phyloP scores from a whole-genome alignment of 768 basidiomycete genomes.

The Trametopsis cervina region DNA sequence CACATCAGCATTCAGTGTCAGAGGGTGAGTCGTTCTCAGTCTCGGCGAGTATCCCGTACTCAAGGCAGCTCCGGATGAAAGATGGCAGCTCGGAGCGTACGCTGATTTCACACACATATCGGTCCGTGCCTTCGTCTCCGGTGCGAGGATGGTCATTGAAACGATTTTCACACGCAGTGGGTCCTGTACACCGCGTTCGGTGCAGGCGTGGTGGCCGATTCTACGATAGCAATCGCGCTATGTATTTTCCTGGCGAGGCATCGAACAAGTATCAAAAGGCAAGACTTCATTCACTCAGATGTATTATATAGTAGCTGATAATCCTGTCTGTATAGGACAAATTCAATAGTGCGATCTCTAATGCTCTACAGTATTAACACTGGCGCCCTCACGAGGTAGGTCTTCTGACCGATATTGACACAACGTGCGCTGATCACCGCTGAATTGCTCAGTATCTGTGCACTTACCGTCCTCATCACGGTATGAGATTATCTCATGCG shows the following conservation, averaged over 20 bases:
- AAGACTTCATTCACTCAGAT: no score
- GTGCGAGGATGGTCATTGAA: not conserved
- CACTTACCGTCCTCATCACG: conserved; percentile 1
- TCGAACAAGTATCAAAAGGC: conserved; percentile 7
- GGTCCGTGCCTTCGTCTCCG: conserved; percentile 2
- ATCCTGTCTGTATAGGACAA: conserved; percentile 4
- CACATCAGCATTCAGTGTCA: conserved; percentile 3
- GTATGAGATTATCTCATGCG: not conserved
- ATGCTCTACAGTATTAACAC: conserved; percentile 16
- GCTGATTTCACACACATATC: conserved; percentile 11
- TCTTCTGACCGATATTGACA: not conserved
- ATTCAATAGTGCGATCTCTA: conserved; percentile 10
- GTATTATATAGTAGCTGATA: no score
- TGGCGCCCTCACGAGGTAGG: conserved; percentile 12
- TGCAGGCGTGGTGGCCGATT: conserved; percentile 17
- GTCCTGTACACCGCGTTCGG: conserved; percentile 20
- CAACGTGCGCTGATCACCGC: not conserved
- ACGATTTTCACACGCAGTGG: conserved; percentile 8
- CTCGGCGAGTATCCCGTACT: no score
- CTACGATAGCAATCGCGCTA: conserved; percentile 18
- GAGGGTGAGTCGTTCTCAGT: conserved; percentile 9
- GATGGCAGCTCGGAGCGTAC: conserved; percentile 7
- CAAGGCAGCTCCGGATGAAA: no score
- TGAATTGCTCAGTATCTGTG: conserved; percentile 8
- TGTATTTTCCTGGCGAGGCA: conserved; percentile 13